phyloP scores from a whole-genome alignment of 371 early-diverging fungal species.

The Mortierella sp. region DNA sequence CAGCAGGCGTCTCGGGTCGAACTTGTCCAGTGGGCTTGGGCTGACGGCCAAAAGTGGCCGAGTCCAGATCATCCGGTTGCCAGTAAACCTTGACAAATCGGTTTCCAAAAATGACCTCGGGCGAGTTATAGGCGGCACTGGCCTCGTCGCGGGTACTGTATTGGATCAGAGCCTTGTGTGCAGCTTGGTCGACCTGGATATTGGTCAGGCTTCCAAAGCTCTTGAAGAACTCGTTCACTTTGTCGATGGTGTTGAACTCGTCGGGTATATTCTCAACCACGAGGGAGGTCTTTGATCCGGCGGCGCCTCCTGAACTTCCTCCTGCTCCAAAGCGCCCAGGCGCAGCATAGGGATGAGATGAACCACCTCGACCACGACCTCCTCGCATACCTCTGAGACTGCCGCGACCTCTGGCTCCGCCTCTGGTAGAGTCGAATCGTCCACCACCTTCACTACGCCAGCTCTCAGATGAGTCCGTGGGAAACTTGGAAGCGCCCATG shows the following conservation, averaged over 20 bases:
- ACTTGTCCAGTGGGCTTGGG: conserved; percentile 45
- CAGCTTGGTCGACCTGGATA: conserved; percentile 70
- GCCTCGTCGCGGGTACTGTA: conserved; percentile 78
- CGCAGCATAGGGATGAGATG: conserved; percentile 32
- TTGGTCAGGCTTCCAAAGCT: conserved; percentile 82
- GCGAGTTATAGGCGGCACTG: conserved; percentile 77
- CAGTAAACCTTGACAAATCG: conserved; percentile 92
- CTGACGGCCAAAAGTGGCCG: conserved; percentile 35
- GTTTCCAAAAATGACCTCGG: conserved; percentile 90
- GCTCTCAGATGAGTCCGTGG: conserved; percentile 14
- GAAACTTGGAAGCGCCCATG: conserved; percentile 16
- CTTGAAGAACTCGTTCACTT: conserved; percentile 80
- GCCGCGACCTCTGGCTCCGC: conserved; percentile 45
- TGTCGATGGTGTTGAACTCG: conserved; percentile 73
- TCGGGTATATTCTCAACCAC: conserved; percentile 83
- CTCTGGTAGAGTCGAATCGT: conserved; percentile 37
- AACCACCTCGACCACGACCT: conserved; percentile 77
- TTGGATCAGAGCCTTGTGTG: conserved; percentile 74
- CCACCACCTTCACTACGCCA: conserved; percentile 18
- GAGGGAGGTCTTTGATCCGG: conserved; percentile 65
- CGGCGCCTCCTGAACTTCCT: conserved; percentile 32
- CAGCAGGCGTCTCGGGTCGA: conserved; percentile 35
- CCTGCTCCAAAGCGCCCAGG: conserved; percentile 42
- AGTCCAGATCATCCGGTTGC: conserved; percentile 64
- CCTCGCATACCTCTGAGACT: conserved; percentile 60